Conservation (phyloP, 192 early-diverging fungal species). For the Backusella tarrabulga region DNA sequence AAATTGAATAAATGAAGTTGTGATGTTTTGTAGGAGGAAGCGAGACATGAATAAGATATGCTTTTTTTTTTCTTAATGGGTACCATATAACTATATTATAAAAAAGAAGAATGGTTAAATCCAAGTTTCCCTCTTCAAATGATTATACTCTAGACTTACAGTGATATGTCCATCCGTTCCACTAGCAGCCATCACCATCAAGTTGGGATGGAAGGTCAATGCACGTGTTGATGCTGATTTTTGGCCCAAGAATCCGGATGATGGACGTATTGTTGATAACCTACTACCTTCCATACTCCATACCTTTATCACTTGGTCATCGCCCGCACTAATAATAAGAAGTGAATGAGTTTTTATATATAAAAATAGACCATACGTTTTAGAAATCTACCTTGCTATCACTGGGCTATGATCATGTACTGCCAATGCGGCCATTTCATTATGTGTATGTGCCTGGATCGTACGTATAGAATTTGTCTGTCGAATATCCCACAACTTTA, state of each 20-base stretch:
- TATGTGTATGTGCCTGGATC: constrained; percentile 39
- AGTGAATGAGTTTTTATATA: background rate
- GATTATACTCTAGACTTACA: constrained; percentile 12
- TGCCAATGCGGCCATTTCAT: constrained; percentile 54
- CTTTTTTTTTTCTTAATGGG: background rate
- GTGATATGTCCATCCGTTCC: constrained; percentile 45
- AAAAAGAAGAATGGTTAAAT: background rate
- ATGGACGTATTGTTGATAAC: constrained; percentile 46
- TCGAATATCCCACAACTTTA: constrained; percentile 65
- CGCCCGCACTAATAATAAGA: constrained; percentile 28
- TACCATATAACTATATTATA: background rate
- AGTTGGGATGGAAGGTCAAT: constrained; percentile 68
- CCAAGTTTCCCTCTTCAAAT: background rate
- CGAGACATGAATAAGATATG: too few species aligned
- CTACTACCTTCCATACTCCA: constrained; percentile 54
- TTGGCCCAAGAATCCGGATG: constrained; percentile 58
- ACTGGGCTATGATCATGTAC: constrained; percentile 61
- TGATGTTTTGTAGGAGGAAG: too few species aligned
- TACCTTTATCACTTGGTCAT: constrained; percentile 50
- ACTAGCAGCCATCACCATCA: constrained; percentile 54
- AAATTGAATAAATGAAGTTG: too few species aligned
- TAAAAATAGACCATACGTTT: background rate
- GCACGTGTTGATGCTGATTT: constrained; percentile 48
- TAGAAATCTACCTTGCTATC: constrained; percentile 50
- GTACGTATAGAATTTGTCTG: constrained; percentile 40